Percentiles rank a stretch among this genome's conserved stretches.
These are phyloP conservation scores for Pezicula radicicola DNA, from an alignment of 2,329 filamentous ascomycete genomes.

Conservation along the genomic window DNA sequence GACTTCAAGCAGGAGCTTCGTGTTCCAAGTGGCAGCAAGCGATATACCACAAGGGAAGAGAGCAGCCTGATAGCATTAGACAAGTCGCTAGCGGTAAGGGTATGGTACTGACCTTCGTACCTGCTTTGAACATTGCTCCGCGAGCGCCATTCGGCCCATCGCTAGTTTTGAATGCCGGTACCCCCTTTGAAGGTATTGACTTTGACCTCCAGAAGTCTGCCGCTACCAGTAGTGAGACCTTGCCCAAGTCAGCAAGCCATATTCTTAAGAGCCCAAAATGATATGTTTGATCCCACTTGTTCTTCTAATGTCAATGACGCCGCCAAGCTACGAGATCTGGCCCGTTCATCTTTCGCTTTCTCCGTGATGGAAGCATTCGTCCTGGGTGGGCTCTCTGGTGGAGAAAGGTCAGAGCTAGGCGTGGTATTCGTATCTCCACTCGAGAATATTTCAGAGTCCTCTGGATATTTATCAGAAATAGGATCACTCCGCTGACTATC, in stretches of 20 bases:
- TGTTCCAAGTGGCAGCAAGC: slow-evolving; percentile 77
- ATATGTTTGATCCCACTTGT: slow-evolving; percentile 20
- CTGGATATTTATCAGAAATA: slow-evolving; percentile 22
- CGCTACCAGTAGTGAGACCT: slow-evolving; percentile 58
- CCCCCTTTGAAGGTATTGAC: slow-evolving; percentile 57
- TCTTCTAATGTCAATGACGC: slow-evolving; percentile 27
- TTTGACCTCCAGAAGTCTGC: slow-evolving; percentile 71
- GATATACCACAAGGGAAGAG: slow-evolving; percentile 78
- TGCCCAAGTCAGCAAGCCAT: not conserved
- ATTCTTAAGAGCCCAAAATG: not conserved
- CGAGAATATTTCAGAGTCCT: slow-evolving; percentile 19
- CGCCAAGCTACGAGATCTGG: slow-evolving; percentile 20
- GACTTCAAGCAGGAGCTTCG: slow-evolving; percentile 64
- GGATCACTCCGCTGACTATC: slow-evolving; percentile 19
- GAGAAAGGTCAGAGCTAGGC: slow-evolving; percentile 23
- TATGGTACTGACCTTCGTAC: slow-evolving; percentile 48
- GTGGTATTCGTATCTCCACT: slow-evolving; percentile 20
- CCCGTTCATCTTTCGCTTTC: slow-evolving; percentile 13
- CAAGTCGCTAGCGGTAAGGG: not conserved
- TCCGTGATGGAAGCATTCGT: slow-evolving; percentile 12
- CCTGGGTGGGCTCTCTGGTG: slow-evolving; percentile 19
- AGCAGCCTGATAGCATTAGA: slow-evolving; percentile 52
- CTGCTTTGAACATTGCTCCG: slow-evolving; percentile 66
- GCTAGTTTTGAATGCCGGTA: slow-evolving; percentile 63
- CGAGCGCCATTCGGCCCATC: slow-evolving; percentile 71